Evolutionary conservation across 2,329 filamentous ascomycete genomes (phyloP).

Genomic region (Pseudofabraea citricarpa): DNA sequence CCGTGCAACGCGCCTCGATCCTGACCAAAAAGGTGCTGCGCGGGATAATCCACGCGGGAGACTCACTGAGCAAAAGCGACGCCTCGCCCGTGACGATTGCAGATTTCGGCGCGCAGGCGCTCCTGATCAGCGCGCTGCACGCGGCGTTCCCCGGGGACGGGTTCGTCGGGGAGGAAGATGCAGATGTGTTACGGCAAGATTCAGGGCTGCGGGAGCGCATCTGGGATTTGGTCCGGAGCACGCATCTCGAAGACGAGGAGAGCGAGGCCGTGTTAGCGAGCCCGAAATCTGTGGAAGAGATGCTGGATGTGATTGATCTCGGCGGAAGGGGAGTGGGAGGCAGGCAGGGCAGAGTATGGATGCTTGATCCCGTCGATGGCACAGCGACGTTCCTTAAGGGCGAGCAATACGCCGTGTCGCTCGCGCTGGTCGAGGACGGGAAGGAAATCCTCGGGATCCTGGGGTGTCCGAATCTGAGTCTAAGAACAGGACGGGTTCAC

Average conservation of each 20-base stretch:
- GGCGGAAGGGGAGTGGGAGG: conserved; percentile 40
- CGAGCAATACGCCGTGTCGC: conserved; percentile 58
- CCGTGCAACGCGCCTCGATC: conserved; percentile 50
- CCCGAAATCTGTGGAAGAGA: conserved; percentile 44
- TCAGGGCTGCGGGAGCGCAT: conserved; percentile 44
- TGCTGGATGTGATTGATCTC: conserved; percentile 57
- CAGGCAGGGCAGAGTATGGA: conserved; percentile 46
- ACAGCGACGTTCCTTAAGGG: conserved; percentile 57
- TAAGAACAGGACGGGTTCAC: conserved; percentile 28
- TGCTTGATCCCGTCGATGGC: conserved; percentile 61
- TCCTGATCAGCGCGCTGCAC: conserved; percentile 53
- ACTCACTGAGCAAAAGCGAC: conserved; percentile 56
- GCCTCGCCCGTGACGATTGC: conserved; percentile 57
- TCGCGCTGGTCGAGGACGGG: conserved; percentile 54
- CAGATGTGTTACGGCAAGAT: conserved; percentile 45
- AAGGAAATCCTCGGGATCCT: conserved; percentile 53
- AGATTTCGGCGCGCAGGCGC: conserved; percentile 59
- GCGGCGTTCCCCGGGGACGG: conserved; percentile 46
- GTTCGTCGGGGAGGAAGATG: conserved; percentile 60
- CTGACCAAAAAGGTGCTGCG: conserved; percentile 51
- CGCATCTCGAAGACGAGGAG: conserved; percentile 28
- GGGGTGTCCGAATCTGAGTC: conserved; percentile 56
- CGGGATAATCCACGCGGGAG: conserved; percentile 41
- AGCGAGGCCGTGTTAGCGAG: conserved; percentile 30
- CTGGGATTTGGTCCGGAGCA: conserved; percentile 45